Base-by-base conservation (phyloP, 2,329 filamentous ascomycete species). In the Gliomastix tumulicola region DNA sequence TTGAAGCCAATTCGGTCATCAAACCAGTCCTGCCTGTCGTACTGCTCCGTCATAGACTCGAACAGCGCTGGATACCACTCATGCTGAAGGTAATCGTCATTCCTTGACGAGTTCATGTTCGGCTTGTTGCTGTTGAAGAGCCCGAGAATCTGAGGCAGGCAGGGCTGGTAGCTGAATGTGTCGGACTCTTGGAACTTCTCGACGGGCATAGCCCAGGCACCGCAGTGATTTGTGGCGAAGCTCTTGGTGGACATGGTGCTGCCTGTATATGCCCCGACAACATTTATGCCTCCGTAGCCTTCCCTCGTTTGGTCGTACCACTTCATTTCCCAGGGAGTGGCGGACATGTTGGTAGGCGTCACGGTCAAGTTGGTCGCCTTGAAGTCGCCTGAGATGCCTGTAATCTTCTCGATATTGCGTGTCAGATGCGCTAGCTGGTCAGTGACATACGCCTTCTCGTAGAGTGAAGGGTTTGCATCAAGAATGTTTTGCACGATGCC, bases 121-220 rank as follows among this genome's bases (percentile, higher is more conserved):
- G 31, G 25, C 22, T 47, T 45, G 28, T 47, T 31, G 21, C 32
- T 35, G 43, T 43, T 47, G 36, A 49, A 37, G 16, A 45, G 36
- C 16, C 43, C 30, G 15, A 48, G 31, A 31, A 46, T 35, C 30
- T 46, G 59, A 3, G 59, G 53, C 37, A 62, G 40, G 34, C 59
- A 62, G 3, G 59, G 59, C 37, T 62, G 58, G 42, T 62, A 62
- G 30, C 60, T 50, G 32, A 60, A 52, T 22, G 56, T 47, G 16
- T 53, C 41, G 32, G 54, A 59, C 37, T 62, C 59, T 25, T 50
- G 49, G 36, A 61, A 60, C 31, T 51, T 54, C 33, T 62, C 56
- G 9, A 53, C 52, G 2, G 57, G 49, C 30, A 62, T 44, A 2
- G 58, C 54, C 6, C 45, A 54, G 18, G 59, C 44, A 10, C 59